phyloP scores from a whole-genome alignment of 257 asterid species.

The Verbascum thapsus region DNA sequence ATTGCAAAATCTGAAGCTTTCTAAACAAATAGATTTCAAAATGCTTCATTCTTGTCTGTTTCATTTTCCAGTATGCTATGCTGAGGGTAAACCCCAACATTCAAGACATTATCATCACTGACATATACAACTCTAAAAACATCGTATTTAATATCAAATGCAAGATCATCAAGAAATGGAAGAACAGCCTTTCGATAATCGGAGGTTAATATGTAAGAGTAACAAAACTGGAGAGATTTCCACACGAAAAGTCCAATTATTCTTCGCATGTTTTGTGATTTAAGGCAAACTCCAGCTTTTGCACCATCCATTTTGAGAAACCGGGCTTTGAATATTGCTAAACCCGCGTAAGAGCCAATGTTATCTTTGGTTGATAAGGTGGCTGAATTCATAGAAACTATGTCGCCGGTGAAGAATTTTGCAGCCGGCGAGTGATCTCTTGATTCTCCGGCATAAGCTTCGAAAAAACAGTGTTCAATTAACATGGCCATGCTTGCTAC shows the following conservation, averaged over 20 bases:
- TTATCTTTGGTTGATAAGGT: conserved; percentile 29
- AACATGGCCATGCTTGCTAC: conserved; percentile 57
- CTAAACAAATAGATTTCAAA: too few relatives aligned
- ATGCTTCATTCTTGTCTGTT: conserved; percentile 20
- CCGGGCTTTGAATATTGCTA: conserved; percentile 54
- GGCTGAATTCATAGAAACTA: conserved; percentile 44
- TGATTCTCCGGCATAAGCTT: conserved; percentile 64
- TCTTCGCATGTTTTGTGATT: conserved; percentile 34
- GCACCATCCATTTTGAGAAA: conserved; percentile 59
- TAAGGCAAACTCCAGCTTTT: conserved; percentile 52
- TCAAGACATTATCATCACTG: conserved; percentile 35
- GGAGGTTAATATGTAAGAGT: conserved; percentile 43
- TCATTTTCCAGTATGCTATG: conserved; percentile 30
- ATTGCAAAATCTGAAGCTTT: too few relatives aligned
- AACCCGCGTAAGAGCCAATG: conserved; percentile 33
- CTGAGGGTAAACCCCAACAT: conserved; percentile 24
- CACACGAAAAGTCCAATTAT: conserved; percentile 48
- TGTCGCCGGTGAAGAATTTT: conserved; percentile 58
- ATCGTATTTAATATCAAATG: conserved; percentile 58
- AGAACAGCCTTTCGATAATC: conserved; percentile 43
- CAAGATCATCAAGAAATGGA: conserved; percentile 49
- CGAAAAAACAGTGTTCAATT: conserved; percentile 53
- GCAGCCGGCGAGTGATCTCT: conserved; percentile 59
- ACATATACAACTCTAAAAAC: conserved; percentile 57
- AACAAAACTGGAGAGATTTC: conserved; percentile 64